Percentiles rank a stretch among this genome's conserved stretches.
Conservation (phyloP, 345 rosid species). For the Citrus glauca region DNA sequence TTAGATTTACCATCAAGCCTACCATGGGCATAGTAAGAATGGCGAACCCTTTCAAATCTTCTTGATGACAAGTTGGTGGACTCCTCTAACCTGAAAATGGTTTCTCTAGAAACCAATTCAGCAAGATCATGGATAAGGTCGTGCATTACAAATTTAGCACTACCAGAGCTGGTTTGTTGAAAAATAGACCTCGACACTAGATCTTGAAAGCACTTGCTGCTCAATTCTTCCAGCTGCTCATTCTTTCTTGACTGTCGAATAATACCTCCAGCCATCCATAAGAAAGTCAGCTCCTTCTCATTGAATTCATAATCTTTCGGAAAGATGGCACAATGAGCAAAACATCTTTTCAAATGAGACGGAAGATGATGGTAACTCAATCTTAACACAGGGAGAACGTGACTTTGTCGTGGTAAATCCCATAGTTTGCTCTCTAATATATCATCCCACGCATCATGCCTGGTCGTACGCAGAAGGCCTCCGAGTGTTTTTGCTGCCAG, state of each 20-base stretch:
- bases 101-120: neutral
- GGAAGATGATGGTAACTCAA: too few species aligned
- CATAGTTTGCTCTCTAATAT: too few species aligned
- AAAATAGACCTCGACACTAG: slow-evolving; percentile 15
- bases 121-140: neutral
- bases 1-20: fast-evolving
- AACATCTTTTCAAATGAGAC: neutral
- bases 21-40: too few species aligned
- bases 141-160: neutral
- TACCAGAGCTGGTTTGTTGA: neutral
- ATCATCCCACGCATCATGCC: too few species aligned
- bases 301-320: neutral
- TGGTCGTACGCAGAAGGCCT: neutral
- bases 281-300: neutral
- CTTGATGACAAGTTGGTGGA: neutral
- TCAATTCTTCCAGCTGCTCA: neutral
- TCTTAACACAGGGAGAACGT: too few species aligned
- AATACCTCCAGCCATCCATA: slow-evolving; percentile 4
- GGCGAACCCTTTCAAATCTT: neutral
- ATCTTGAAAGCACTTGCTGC: neutral
- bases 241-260: neutral
- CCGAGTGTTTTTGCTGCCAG: too few species aligned
- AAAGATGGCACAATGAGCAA: neutral
- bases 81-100: neutral
- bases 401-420: too few species aligned